Base-by-base conservation (phyloP, 1,284 basidiomycete species). In the Austroboletus novae-zelandiae region DNA sequence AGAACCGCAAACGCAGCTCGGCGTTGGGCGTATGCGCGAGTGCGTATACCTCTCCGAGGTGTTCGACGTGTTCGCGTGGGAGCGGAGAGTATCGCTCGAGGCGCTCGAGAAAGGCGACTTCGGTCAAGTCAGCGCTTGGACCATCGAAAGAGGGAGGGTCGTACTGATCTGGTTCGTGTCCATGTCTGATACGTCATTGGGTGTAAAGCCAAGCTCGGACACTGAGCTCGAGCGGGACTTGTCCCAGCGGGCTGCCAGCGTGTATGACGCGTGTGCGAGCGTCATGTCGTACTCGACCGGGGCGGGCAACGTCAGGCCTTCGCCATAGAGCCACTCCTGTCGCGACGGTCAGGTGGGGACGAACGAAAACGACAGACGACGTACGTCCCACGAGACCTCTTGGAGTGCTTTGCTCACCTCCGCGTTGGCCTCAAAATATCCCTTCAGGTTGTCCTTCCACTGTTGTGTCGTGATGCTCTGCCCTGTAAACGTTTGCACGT, bases 391-490 rank as follows among this genome's bases (percentile, higher is more conserved):
- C 62, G 94, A 84, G 37, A 97, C 78, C 45, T 72, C 77, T 57
- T 89, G 77, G 34, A 98, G 77, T 30, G 80, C 78, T 55, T 84
- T 79, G 85, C 80, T 9, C 74, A 67, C 10, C 77, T 79, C 23
- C 79, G 36, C 79, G 61, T 88, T 71, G 56, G 76, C 73, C 57
- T 73, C 72, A 71, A 84, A 98, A 68, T 88, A 96, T n/a, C 66
- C 71, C 60, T 88, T 91, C 18, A 99, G 74, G 65, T 98, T 92
- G 5, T 76, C 73, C 61, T 90, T 88, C 94, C 94, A 98, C 60
- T 96, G 81, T 35, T 83, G 75, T 0, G 94, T 97, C 14, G 88
- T 89, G 66, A 98, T 91, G 55, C 91, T 90, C 65, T 86, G 82
- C 14, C 93, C 89, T 55, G 80, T 81, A 69, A 86, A 93, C 0